Evolutionary conservation across 306 rosid species (phyloP).

Genomic region (Abrus precatorius): DNA sequence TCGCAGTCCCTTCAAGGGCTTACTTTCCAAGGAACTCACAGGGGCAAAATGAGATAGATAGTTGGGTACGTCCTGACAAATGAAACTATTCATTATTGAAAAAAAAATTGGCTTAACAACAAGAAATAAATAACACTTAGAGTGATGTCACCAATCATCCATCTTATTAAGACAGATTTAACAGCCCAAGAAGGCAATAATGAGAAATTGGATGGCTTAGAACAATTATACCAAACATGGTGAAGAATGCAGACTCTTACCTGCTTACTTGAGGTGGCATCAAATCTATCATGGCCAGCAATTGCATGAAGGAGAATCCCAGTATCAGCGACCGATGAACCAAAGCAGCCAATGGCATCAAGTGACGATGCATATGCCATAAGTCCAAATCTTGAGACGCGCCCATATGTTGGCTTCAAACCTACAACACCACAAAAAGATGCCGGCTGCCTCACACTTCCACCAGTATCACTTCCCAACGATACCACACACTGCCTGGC

Average conservation of each 20-base stretch:
- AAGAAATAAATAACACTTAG: constrained; percentile 18
- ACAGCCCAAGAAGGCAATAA: constrained; percentile 1
- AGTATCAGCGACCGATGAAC: constrained; percentile 88
- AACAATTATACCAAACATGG: constrained; percentile 28
- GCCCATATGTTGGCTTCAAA: constrained; percentile 96
- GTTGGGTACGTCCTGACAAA: constrained; percentile 81
- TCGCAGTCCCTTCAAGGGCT: constrained; percentile 91
- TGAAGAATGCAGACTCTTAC: constrained; percentile 58
- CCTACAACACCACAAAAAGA: constrained; percentile 98
- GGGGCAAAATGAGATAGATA: constrained; percentile 62
- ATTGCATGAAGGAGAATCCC: constrained; percentile 92
- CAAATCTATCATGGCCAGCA: constrained; percentile 89
- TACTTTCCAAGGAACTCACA: constrained; percentile 64
- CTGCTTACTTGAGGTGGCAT: constrained; percentile 90
- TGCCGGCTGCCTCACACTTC: constrained; percentile 99
- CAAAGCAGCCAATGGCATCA: constrained; percentile 97
- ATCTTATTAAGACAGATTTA: constrained; percentile 16
- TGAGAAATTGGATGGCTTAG: constrained; percentile 29
- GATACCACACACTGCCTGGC: constrained; percentile 94
- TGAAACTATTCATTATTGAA: constrained; percentile 30
- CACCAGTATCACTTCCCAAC: constrained; percentile 98
- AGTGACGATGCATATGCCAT: constrained; percentile 98
- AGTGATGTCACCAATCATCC: constrained; percentile 23
- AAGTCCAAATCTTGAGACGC: constrained; percentile 92
- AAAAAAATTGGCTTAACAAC: constrained; percentile 33